Evolutionary conservation across 2,329 filamentous ascomycete species (phyloP), one percentile per base, ranked within the genome.

Genomic region (Zasmidium angulare): DNA sequence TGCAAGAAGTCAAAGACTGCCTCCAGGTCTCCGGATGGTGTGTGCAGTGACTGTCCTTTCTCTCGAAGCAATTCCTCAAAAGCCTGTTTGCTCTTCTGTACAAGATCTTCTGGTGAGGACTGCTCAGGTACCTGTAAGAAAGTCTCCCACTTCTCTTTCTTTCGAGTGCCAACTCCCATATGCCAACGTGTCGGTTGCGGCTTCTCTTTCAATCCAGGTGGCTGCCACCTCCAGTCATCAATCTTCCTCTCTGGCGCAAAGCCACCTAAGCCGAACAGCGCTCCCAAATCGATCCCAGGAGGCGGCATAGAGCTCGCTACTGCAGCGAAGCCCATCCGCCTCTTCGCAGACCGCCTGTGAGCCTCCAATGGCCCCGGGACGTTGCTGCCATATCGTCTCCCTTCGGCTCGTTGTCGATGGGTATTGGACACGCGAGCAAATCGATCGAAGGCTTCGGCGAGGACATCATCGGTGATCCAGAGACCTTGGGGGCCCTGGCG

Each of bases 331-430:
- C 77, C 82, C 75, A 86, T 85, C 55, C 80, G 78, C 56, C 85
- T 77, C 71, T 79, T 85, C 2, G 82, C 76, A 49, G 81, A 75
- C 54, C 85, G 77, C 68, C 80, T 78, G 62, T 81, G 79, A 49
- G 85, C 84, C 73, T 88, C 85, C 75, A 87, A 75, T 68, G 85
- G 85, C 1, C 85, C 85, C 11, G 85, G 85, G 2, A 86, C 81
- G 63, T 79, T 79, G 76, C 84, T 86, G 65, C 82, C 84, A 80
- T 84, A 77, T 63, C 84, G 80, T 68, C 73, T 59, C 17, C 57
- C 61, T 19, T 50, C 24, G n/a, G 22, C 54, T 17, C 43, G 26
- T 19, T 73, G 63, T 78, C 31, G 54, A 43, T 46, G 56, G 47
- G 63, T 46, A 48, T 63, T 60, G 24, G 63, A 66, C 21, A 64